Percentiles rank a stretch among this genome's conserved stretches.
Conservation (phyloP, 495 filamentous ascomycete species). For the Rhypophila decipiens region DNA sequence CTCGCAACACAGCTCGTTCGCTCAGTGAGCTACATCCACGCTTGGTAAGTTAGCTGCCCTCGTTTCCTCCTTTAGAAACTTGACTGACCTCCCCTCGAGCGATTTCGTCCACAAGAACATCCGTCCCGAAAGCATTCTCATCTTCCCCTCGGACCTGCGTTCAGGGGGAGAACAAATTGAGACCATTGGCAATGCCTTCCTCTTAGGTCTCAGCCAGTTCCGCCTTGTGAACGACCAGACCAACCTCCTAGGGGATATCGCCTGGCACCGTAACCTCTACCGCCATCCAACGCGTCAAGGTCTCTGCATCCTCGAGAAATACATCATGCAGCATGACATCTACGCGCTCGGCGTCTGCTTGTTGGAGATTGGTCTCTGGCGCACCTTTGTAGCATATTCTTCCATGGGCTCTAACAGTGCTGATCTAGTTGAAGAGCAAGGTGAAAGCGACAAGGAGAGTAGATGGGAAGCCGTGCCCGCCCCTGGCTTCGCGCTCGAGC, state of each 20-base stretch:
- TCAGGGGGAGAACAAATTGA: no score
- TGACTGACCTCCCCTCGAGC: no score
- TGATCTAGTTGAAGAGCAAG: no score
- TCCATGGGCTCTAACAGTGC: no score
- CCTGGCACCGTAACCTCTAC: conserved; percentile 49
- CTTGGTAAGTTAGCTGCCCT: no score
- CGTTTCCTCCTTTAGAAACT: no score
- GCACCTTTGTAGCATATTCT: conserved; percentile 35
- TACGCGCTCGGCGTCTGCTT: conserved; percentile 41
- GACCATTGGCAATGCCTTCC: no score
- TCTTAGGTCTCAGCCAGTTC: no score
- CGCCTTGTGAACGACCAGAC: conserved; percentile 38
- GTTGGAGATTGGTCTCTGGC: conserved; percentile 57
- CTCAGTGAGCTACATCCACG: conserved; percentile 45
- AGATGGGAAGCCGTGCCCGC: background rate
- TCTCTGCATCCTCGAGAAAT: conserved; percentile 26
- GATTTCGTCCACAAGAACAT: conserved; percentile 55
- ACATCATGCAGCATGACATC: conserved; percentile 59
- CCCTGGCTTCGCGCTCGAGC: background rate
- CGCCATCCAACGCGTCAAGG: conserved; percentile 52
- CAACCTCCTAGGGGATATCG: conserved; percentile 29
- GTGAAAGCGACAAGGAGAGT: no score
- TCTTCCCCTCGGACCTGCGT: no score
- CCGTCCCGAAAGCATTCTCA: conserved; percentile 46
- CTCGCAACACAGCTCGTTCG: no score